Evolutionary conservation across 345 rosid genomes (phyloP).

Genomic region (Populus tremula): DNA sequence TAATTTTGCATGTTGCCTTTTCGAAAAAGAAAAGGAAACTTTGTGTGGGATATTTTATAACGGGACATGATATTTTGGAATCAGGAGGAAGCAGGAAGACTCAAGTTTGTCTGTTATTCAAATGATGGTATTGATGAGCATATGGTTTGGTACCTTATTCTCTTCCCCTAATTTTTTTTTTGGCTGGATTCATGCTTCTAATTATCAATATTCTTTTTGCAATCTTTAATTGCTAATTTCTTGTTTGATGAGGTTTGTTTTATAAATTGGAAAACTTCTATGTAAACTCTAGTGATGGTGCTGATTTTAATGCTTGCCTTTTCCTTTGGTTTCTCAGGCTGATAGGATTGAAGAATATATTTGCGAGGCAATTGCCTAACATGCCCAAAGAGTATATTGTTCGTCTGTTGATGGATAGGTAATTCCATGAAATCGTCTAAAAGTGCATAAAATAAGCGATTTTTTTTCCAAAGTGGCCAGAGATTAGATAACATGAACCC

Average conservation of each 20-base stretch:
- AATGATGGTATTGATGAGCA: constrained; percentile 87
- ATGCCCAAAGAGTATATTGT: constrained; percentile 99
- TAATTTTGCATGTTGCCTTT: not conserved
- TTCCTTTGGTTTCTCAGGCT: constrained; percentile 50
- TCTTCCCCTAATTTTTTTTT: constrained; percentile 17
- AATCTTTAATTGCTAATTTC: not conserved
- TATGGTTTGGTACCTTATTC: constrained; percentile 85
- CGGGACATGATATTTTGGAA: not conserved
- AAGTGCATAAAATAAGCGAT: not conserved
- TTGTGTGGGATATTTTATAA: not conserved
- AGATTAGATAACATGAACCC: not conserved
- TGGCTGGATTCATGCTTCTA: not conserved
- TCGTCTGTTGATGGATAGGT: constrained; percentile 99
- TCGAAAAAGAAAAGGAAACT: not conserved
- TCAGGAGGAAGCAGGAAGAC: constrained; percentile 89
- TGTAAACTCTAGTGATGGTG: not conserved
- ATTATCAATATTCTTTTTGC: not conserved
- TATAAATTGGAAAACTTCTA: not conserved
- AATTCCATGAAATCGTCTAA: constrained; percentile 21
- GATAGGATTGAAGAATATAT: constrained; percentile 96
- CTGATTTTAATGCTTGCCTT: constrained; percentile 5
- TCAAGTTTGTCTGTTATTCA: constrained; percentile 74
- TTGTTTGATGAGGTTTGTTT: not conserved
- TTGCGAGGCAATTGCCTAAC: constrained; percentile 95
- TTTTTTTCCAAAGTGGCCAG: not conserved